Base-by-base conservation (phyloP, 257 asterid genomes). In the Gentiana straminea region DNA sequence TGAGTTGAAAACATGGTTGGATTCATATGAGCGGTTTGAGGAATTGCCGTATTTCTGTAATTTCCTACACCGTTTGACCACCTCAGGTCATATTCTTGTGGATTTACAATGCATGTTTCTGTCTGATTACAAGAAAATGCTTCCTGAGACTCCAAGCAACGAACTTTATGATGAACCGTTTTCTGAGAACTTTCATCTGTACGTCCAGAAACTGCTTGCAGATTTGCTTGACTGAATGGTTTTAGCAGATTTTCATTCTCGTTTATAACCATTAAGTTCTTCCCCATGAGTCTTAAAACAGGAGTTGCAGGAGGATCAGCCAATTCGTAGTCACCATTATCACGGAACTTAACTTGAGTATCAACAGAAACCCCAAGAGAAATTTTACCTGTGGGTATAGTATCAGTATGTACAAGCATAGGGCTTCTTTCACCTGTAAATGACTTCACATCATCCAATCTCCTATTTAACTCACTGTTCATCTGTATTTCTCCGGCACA, bases 271-370 rank as follows among this genome's bases (percentile, higher is more conserved):
- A 85, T 75, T 55, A 90, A 70, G 79, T 90, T 77, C 76, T 90
- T 90, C 11, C 98, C 98, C 98, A 90, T 90, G 70, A 90, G 78
- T 70, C 98, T 75, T 62, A 90, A 74, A 38, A 89, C 81, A 12
- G 91, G 59, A 33, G 82, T 70, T 4, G 46, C 7, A 15, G 94
- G 63, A 1, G 94, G 86, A 52, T 82, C 74, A 13, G 74, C 74
- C 15, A 81, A 74, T 47, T 76, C 79, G 38, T 64, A 52, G 67
- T 67, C 79, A 4, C 68, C 77, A 54, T 53, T 35, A 45, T 50
- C 53, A 55, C 60, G 75, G 61, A 69, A 67, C 73, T 65, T 75
- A 57, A 72, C 55, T 35, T 74, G 84, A 12, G 77, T 64, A 72
- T 67, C 74, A 58, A 52, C 66, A 59, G 75, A 71, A 64, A 63